A percentile compares a stretch with the other conserved stretches of the same genome.
Conservation (phyloP, 306 rosid genomes). For the Vicia villosa region DNA sequence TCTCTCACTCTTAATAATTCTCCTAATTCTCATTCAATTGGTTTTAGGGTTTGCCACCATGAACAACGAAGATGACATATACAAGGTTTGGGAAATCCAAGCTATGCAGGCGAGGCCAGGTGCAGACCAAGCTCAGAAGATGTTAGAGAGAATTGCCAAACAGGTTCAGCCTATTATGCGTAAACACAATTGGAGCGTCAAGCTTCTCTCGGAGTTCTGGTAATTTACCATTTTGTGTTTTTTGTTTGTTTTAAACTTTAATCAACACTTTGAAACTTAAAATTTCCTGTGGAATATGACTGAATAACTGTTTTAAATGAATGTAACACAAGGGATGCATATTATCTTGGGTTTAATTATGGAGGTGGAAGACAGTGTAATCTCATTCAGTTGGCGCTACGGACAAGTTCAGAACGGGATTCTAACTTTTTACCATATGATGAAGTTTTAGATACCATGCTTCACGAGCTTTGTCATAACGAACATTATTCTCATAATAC, state of each 20-base stretch:
- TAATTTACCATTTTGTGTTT: too few species aligned
- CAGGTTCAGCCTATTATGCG: conserved; percentile 96
- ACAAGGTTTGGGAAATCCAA: conserved; percentile 87
- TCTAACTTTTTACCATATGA: not conserved
- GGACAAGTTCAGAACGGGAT: not conserved
- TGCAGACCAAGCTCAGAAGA: conserved; percentile 37
- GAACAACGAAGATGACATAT: conserved; percentile 58
- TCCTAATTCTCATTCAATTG: not conserved
- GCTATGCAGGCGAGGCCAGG: conserved; percentile 71
- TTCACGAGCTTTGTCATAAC: too few species aligned
- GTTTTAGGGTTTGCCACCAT: conserved; percentile 36
- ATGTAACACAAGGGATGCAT: too few species aligned
- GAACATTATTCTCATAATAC: too few species aligned
- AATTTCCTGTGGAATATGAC: too few species aligned
- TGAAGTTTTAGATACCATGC: not conserved
- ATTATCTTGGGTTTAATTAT: too few species aligned
- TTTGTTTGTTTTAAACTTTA: too few species aligned
- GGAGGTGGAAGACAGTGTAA: too few species aligned
- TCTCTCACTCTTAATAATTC: not conserved
- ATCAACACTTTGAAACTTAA: too few species aligned
- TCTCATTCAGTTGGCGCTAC: not conserved
- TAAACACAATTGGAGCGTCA: conserved; percentile 1
- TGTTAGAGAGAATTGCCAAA: not conserved
- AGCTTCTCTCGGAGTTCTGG: too few species aligned
- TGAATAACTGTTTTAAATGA: too few species aligned